Evolutionary conservation across 371 early-diverging fungal genomes (phyloP), one percentile per base, ranked within the genome.

Genomic region (Dentiscutata heterogama): DNA sequence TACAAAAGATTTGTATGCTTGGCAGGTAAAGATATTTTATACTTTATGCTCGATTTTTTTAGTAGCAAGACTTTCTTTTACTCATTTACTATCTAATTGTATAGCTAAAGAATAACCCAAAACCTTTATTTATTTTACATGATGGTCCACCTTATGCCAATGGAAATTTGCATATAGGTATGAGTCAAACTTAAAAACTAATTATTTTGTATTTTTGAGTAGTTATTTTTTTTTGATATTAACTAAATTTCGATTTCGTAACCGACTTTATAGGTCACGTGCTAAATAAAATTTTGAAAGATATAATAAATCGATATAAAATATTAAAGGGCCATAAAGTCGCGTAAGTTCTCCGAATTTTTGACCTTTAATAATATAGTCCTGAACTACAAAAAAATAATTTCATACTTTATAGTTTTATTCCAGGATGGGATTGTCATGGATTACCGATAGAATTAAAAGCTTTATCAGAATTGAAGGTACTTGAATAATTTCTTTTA

Each of bases 91-190:
- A 46, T 71, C 51, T 71, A 46, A 51, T 6, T 39, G 2, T 25
- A 4, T 61, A 88, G 90, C 70, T 90, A 39, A 86, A 91, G 76
- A 91, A 93, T 83, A 94, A 93, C 74, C 86, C 90, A 1, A 91
- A 92, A 27, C 89, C 91, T 16, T 72, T 89, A 29, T 96, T 94
- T 87, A 88, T 95, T n/a, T 91, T 97, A 71, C 98, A 97, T 83
- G 99, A 99, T 87, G 98, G 99, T 2, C 99, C 99, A 51, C 99
- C 99, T 16, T 99, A 97, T 88, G 98, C 98, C 51, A 97, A 97
- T 83, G 99, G 98, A 61, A 91, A 94, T 77, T 92, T 98, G 18
- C 98, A 99, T 85, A 93, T 94, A 65, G 98, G 90, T 90, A 86
- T 80, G 14, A 22, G 22, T 67, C 54, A 13, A 25, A 39, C 67